A percentile compares a stretch with the other conserved stretches of the same genome.
These are phyloP conservation scores for Mytilinidion resinicola DNA, from an alignment of 495 filamentous ascomycete genomes.

Conservation along the genomic window DNA sequence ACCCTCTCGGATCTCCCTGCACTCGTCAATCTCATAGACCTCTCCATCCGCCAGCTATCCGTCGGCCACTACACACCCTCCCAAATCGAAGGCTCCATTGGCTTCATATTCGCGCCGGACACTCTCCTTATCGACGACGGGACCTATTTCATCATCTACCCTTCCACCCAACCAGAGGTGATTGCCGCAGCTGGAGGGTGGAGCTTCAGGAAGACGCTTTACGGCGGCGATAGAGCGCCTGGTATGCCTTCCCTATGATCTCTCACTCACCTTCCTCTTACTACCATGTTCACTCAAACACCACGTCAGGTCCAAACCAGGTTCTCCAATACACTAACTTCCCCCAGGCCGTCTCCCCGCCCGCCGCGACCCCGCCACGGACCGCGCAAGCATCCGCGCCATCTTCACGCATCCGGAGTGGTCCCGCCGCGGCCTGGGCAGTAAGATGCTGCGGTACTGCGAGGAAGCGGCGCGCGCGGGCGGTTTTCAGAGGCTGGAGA, in stretches of 20 bases:
- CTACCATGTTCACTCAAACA: too few relatives aligned
- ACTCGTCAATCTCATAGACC: conserved; percentile 10
- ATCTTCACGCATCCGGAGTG: conserved; percentile 25
- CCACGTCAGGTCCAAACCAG: too few relatives aligned
- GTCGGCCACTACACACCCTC: conserved; percentile 10
- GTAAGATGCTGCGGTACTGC: conserved; percentile 26
- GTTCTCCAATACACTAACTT: too few relatives aligned
- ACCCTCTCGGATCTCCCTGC: conserved; percentile 16
- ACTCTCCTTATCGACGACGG: conserved; percentile 18
- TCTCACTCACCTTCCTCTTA: too few relatives aligned
- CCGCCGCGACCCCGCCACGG: conserved; percentile 6
- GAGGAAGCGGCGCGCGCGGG: conserved; percentile 15
- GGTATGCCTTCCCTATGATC: too few relatives aligned
- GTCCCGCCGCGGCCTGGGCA: conserved; percentile 17
- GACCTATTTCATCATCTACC: conserved; percentile 22
- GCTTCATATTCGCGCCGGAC: conserved; percentile 24
- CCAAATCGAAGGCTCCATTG: conserved; percentile 23
- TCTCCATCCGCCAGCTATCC: conserved; percentile 11
- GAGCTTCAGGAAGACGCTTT: conserved; percentile 21
- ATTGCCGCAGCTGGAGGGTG: conserved; percentile 22
- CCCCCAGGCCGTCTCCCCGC: conserved; percentile 11
- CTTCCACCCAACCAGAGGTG: not conserved
- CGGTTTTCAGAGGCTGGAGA: conserved; percentile 21
- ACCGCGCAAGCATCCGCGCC: conserved; percentile 19
- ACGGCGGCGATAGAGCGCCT: conserved; percentile 20